These are phyloP conservation scores for Zoysia japonica DNA, from an alignment of 176 grass and related monocot genomes.

Conservation along the genomic window DNA sequence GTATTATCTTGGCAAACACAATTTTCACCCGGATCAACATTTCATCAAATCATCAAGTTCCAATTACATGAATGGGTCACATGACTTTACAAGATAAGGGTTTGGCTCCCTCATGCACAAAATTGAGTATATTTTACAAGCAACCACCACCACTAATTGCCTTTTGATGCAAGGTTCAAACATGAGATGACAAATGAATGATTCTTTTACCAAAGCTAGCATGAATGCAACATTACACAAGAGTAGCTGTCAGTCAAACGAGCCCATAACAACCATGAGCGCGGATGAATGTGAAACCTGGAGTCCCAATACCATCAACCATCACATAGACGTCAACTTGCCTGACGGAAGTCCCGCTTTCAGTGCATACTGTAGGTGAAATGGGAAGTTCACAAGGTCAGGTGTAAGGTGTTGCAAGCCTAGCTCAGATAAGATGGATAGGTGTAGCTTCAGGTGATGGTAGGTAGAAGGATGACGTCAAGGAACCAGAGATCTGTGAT, in stretches of 20 bases:
- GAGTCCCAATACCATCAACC: neutral
- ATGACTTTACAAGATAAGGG: neutral
- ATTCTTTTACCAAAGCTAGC: slow-evolving; percentile 27
- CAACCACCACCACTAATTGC: slow-evolving; percentile 23
- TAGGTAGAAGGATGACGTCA: slow-evolving; percentile 72
- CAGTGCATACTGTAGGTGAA: slow-evolving; percentile 14
- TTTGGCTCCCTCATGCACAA: slow-evolving; percentile 28
- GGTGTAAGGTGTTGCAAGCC: slow-evolving; percentile 28
- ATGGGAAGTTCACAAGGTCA: slow-evolving; percentile 26
- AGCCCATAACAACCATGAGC: slow-evolving; percentile 8
- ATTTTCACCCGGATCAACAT: neutral
- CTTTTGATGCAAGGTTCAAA: neutral
- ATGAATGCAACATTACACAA: slow-evolving; percentile 27
- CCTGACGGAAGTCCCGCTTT: slow-evolving; percentile 1
- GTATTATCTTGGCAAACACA: neutral
- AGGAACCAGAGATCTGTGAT: slow-evolving; percentile 71
- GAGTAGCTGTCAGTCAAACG: slow-evolving; percentile 26
- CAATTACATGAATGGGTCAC: slow-evolving; percentile 19
- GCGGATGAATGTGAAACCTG: neutral
- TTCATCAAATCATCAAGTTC: slow-evolving; percentile 27
- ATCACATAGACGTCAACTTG: slow-evolving; percentile 1
- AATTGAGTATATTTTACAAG: slow-evolving; percentile 35
- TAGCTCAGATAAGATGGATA: slow-evolving; percentile 40
- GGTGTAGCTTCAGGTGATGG: slow-evolving; percentile 35
- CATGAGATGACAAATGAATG: slow-evolving; percentile 35